Evolutionary conservation across 164 flowering plant genomes (phyloP).

Genomic region (Chimonanthus praecox): DNA sequence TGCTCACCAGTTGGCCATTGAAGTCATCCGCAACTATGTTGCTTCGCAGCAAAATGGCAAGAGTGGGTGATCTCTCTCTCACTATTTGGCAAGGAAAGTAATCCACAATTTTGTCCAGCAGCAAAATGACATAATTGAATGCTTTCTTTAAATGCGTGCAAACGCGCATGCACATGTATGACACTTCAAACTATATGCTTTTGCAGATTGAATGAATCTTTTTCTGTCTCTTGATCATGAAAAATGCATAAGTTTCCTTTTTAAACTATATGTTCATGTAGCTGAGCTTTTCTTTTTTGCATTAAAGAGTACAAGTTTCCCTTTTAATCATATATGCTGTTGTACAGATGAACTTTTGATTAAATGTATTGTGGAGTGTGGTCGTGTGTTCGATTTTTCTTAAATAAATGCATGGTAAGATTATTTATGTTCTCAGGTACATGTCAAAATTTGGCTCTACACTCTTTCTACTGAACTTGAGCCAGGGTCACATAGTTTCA

Average conservation of each 20-base stretch:
- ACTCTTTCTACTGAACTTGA: no score
- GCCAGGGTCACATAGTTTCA: no score
- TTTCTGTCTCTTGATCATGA: not conserved
- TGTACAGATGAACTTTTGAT: no score
- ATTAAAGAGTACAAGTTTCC: no score
- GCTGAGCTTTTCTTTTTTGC: not conserved
- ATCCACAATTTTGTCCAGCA: not conserved
- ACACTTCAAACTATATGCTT: not conserved
- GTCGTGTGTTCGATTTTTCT: no score
- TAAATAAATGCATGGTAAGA: no score
- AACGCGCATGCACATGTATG: not conserved
- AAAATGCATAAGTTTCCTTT: not conserved
- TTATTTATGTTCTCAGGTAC: no score
- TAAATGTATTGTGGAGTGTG: no score
- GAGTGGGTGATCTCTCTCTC: slow-evolving; percentile 22
- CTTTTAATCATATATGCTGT: no score
- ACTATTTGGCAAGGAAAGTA: not conserved
- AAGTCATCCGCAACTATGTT: slow-evolving; percentile 71
- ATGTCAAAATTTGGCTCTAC: no score
- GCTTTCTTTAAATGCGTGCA: no score
- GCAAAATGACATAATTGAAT: not conserved
- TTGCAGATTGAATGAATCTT: not conserved
- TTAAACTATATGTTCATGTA: not conserved
- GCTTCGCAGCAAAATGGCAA: slow-evolving; percentile 74
- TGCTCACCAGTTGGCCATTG: slow-evolving; percentile 81